Evolutionary conservation across 139 green algal species (phyloP).

Genomic region (Chlorella sp.): DNA sequence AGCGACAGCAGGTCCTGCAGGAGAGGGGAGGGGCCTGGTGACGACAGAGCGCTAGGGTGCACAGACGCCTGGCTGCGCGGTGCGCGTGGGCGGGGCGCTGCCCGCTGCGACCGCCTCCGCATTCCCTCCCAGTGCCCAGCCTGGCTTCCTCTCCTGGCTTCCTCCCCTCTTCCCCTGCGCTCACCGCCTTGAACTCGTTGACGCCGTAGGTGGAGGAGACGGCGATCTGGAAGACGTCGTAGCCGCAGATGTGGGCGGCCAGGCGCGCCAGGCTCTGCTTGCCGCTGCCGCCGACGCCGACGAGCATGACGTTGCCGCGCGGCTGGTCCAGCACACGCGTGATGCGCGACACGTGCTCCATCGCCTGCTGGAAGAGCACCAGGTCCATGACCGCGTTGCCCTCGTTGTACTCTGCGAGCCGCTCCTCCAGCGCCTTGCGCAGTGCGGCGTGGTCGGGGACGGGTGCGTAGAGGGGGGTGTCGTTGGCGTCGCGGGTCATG

Average conservation of each 20-base stretch:
- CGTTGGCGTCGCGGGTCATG: slow-evolving; percentile 52
- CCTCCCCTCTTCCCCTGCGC: too few species aligned
- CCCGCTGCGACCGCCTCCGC: too few species aligned
- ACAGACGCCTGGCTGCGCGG: too few species aligned
- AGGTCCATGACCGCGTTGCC: slow-evolving; percentile 85
- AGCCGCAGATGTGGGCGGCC: slow-evolving; percentile 21
- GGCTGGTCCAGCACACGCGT: slow-evolving; percentile 81
- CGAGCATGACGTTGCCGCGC: slow-evolving; percentile 85
- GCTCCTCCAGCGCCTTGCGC: slow-evolving; percentile 74
- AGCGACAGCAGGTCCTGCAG: slow-evolving; percentile 74
- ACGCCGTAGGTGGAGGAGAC: slow-evolving; percentile 79
- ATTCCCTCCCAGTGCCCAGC: too few species aligned
- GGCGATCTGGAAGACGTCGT: slow-evolving; percentile 84
- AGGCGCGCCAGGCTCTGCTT: slow-evolving; percentile 33
- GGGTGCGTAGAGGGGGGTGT: slow-evolving; percentile 55
- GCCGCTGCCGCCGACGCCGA: slow-evolving; percentile 76
- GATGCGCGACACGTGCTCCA: slow-evolving; percentile 83
- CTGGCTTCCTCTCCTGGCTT: too few species aligned
- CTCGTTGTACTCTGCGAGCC: slow-evolving; percentile 90
- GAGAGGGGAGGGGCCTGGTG: background rate
- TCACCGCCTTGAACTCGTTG: slow-evolving; percentile 78
- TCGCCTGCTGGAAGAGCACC: slow-evolving; percentile 85
- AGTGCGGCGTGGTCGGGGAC: slow-evolving; percentile 53
- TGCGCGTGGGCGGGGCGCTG: too few species aligned
- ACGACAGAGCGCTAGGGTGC: too few species aligned